Conservation (phyloP, 1,284 basidiomycete genomes). For the Singerocomus inundabilis region DNA sequence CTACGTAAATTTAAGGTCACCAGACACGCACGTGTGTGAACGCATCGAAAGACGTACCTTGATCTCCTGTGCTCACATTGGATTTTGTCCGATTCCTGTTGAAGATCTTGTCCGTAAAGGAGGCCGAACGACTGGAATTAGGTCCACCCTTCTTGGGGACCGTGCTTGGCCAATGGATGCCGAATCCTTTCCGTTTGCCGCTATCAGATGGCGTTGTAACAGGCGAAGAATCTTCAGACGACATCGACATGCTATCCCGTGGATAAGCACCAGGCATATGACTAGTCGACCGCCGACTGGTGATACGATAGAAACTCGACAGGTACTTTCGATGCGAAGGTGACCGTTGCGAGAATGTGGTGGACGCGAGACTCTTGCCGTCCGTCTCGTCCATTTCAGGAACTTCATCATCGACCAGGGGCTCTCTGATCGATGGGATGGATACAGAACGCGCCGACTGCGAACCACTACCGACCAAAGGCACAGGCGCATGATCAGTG, state of each 20-base stretch:
- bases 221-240: slow-evolving; percentile 52
- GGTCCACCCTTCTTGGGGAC: slow-evolving; percentile 47
- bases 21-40: not conserved
- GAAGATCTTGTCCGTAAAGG: slow-evolving; percentile 57
- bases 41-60: slow-evolving; percentile 26
- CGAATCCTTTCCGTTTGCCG: slow-evolving; percentile 31
- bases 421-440: slow-evolving; percentile 34
- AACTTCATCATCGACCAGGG: slow-evolving; percentile 27
- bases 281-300: slow-evolving; percentile 36
- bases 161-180: slow-evolving; percentile 44
- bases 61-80: slow-evolving; percentile 30
- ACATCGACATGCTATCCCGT: slow-evolving; percentile 51
- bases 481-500: slow-evolving; percentile 13
- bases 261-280: slow-evolving; percentile 39
- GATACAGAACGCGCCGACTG: slow-evolving; percentile 29
- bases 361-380: slow-evolving; percentile 32
- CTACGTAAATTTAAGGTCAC: slow-evolving; percentile 5
- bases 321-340: slow-evolving; percentile 45
- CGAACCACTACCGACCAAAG: slow-evolving; percentile 23
- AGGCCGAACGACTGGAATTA: slow-evolving; percentile 43
- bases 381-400: slow-evolving; percentile 33
- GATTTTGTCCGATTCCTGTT: slow-evolving; percentile 50
- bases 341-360: slow-evolving; percentile 33
- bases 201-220: slow-evolving; percentile 48
- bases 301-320: slow-evolving; percentile 44